A percentile compares a stretch with the other conserved stretches of the same genome.
Evolutionary conservation across 805 yeast species (phyloP).

Genomic region (Wickerhamiella lipophila): DNA sequence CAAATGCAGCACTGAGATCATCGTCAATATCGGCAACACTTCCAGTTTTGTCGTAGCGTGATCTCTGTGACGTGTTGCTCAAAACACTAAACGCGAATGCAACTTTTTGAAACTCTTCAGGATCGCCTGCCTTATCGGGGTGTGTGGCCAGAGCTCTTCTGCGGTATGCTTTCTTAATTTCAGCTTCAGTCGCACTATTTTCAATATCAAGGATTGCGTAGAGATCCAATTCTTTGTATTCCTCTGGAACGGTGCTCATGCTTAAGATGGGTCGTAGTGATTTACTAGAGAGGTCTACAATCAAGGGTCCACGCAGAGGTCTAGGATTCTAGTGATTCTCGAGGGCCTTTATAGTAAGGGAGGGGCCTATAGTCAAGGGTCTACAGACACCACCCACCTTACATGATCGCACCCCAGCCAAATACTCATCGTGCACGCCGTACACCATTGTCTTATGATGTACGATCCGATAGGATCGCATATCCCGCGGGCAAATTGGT

Average conservation of each 20-base stretch:
- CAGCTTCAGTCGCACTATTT: conserved; percentile 29
- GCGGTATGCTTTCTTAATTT: conserved; percentile 55
- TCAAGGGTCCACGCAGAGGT: no score
- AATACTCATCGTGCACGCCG: conserved; percentile 57
- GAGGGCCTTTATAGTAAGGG: no score
- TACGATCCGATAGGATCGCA: conserved; percentile 53
- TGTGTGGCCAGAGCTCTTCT: conserved; percentile 50
- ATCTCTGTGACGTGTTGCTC: conserved; percentile 43
- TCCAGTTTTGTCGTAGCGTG: conserved; percentile 60
- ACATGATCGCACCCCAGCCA: conserved; percentile 46
- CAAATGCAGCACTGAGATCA: conserved; percentile 29
- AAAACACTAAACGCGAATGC: conserved; percentile 66
- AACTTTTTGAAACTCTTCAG: conserved; percentile 45
- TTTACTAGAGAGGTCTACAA: no score
- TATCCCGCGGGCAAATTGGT: conserved; percentile 76
- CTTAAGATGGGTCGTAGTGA: no score
- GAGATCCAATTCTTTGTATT: conserved; percentile 23
- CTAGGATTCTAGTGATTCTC: no score
- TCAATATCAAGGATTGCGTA: conserved; percentile 23
- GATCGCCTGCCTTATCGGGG: conserved; percentile 49
- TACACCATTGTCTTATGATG: conserved; percentile 65
- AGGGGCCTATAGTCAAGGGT: no score
- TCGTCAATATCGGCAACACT: conserved; percentile 35
- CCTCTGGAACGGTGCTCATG: conserved; percentile 21
- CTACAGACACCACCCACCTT: not conserved